Percentiles rank a stretch among this genome's conserved stretches.
These are phyloP conservation scores for Saccharomycopsis sp. DNA, from an alignment of 805 yeast genomes.

Conservation along the genomic window DNA sequence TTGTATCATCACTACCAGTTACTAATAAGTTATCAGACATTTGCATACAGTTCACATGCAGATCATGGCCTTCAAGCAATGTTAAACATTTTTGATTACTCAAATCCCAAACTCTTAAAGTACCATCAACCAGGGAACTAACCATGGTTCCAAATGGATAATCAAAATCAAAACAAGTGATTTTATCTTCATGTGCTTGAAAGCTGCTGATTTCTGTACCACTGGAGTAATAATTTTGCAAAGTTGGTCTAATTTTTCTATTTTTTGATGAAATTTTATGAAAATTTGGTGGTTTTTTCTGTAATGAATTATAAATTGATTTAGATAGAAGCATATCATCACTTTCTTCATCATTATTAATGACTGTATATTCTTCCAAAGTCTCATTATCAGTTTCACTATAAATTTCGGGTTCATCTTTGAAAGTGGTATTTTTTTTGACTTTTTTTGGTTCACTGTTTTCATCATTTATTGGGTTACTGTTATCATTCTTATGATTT, in stretches of 20 bases:
- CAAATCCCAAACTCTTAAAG: slow-evolving; percentile 78
- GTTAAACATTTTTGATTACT: slow-evolving; percentile 26
- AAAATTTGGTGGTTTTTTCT: slow-evolving; percentile 24
- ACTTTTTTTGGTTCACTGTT: slow-evolving; percentile 12
- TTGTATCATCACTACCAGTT: slow-evolving; percentile 56
- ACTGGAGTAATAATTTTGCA: slow-evolving; percentile 53
- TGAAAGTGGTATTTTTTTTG: background rate
- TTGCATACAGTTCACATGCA: slow-evolving; percentile 50
- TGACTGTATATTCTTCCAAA: slow-evolving; percentile 15
- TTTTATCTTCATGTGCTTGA: slow-evolving; percentile 40
- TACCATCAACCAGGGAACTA: slow-evolving; percentile 67
- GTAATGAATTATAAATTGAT: slow-evolving; percentile 35
- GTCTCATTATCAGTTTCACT: slow-evolving; percentile 3
- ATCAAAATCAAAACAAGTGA: slow-evolving; percentile 57
- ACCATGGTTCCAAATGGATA: slow-evolving; percentile 69
- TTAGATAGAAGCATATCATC: slow-evolving; percentile 29
- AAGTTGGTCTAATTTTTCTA: slow-evolving; percentile 47
- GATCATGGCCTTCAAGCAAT: slow-evolving; percentile 22
- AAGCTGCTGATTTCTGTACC: slow-evolving; percentile 44
- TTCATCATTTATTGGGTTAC: slow-evolving; percentile 12
- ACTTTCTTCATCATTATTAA: slow-evolving; percentile 18
- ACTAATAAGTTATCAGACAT: slow-evolving; percentile 39
- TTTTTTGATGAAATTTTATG: slow-evolving; percentile 21
- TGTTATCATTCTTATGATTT: background rate
- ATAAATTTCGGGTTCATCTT: background rate